Percentiles rank a stretch among this genome's conserved stretches.
Evolutionary conservation across 352 stramenopile genomes (phyloP).

Genomic region (Peronospora destructor): DNA sequence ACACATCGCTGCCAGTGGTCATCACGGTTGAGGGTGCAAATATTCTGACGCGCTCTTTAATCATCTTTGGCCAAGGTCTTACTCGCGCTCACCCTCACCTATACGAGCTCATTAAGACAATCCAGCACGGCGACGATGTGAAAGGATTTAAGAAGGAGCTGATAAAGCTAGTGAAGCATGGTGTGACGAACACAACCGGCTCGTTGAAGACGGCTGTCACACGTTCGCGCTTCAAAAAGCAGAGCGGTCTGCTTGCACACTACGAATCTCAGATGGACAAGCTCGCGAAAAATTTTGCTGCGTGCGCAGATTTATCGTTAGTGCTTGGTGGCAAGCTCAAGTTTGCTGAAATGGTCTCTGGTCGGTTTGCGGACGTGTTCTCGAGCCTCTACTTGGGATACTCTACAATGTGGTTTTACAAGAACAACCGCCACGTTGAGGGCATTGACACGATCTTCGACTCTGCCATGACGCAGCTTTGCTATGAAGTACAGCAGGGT

Average conservation of each 20-base stretch:
- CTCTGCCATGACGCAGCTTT: conserved; percentile 94
- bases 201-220: conserved; percentile 88
- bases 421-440: conserved; percentile 90
- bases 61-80: conserved; percentile 97
- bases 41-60: conserved; percentile 94
- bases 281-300: conserved; percentile 94
- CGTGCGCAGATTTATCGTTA: conserved; percentile 92
- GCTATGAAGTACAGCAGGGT: conserved; percentile 93
- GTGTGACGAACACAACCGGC: conserved; percentile 86
- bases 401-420: conserved; percentile 95
- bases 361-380: conserved; percentile 94
- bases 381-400: conserved; percentile 97
- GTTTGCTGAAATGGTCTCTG: conserved; percentile 97
- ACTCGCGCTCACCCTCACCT: conserved; percentile 96
- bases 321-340: conserved; percentile 96
- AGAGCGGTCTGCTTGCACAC: conserved; percentile 84
- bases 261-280: conserved; percentile 97
- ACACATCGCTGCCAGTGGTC: conserved; percentile 94
- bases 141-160: conserved; percentile 92
- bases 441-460: conserved; percentile 94
- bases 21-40: conserved; percentile 98
- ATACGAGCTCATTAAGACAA: conserved; percentile 94
- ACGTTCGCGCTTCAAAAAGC: conserved; percentile 86
- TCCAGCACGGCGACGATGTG: conserved; percentile 93
- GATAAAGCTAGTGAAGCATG: conserved; percentile 91